These are phyloP conservation scores for Schwanniomyces pseudopolymorphus DNA, from an alignment of 805 yeast species.

Conservation along the genomic window DNA sequence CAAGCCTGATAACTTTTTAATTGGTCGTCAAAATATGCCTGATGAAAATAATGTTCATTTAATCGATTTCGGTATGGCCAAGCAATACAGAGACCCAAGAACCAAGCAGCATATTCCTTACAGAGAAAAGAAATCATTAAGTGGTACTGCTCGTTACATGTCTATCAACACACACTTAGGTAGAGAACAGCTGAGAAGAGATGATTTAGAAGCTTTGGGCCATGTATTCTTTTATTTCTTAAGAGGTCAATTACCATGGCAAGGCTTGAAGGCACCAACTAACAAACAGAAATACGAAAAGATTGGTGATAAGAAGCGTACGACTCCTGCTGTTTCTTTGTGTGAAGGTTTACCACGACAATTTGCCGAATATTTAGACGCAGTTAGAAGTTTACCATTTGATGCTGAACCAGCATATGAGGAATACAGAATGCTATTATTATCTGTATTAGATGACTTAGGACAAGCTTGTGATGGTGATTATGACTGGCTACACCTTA, in stretches of 20 bases:
- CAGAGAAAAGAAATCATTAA: conserved; percentile 73
- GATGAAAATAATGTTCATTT: conserved; percentile 69
- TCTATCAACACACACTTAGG: conserved; percentile 87
- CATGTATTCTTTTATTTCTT: conserved; percentile 80
- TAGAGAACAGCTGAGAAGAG: conserved; percentile 79
- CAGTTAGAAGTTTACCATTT: conserved; percentile 67
- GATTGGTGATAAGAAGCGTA: conserved; percentile 77
- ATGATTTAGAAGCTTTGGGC: conserved; percentile 78
- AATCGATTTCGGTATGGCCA: conserved; percentile 87
- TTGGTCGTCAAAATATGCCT: conserved; percentile 59
- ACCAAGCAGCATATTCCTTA: conserved; percentile 82
- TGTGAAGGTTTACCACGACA: conserved; percentile 68
- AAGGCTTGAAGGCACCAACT: conserved; percentile 86
- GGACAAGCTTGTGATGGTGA: conserved; percentile 64
- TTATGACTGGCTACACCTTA: conserved; percentile 81
- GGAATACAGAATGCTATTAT: conserved; percentile 60
- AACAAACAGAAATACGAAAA: conserved; percentile 80
- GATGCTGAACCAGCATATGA: conserved; percentile 81
- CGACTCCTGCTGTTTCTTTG: conserved; percentile 61
- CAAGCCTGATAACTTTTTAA: conserved; percentile 79
- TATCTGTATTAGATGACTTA: conserved; percentile 55
- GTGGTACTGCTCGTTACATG: conserved; percentile 88
- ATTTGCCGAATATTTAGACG: conserved; percentile 70
- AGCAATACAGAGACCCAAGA: conserved; percentile 77
- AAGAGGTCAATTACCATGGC: conserved; percentile 85